Evolutionary conservation across 495 filamentous ascomycete species (phyloP).

Genomic region (Penicillium robsamsonii): DNA sequence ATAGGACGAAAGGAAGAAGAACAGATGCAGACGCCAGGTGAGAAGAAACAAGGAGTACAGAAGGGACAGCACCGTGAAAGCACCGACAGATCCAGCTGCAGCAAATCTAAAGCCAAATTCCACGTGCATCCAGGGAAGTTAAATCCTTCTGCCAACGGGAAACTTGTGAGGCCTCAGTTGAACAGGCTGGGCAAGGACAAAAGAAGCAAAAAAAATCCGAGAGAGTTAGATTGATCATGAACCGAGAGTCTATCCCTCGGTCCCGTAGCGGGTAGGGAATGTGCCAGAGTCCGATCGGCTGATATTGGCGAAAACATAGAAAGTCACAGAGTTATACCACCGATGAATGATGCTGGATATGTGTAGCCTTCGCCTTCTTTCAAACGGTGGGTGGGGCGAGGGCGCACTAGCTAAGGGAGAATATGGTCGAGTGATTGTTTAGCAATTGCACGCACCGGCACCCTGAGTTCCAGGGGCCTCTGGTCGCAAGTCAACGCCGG

Average conservation of each 20-base stretch:
- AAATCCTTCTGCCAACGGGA: conserved; percentile 13
- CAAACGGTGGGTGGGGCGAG: conserved; percentile 7
- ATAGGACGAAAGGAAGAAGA: conserved; percentile 15
- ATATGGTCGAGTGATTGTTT: conserved; percentile 20
- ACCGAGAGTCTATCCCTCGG: conserved; percentile 17
- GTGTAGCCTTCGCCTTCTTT: background rate
- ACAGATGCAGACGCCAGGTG: conserved; percentile 42
- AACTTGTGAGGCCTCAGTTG: conserved; percentile 9
- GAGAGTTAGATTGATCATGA: conserved; percentile 18
- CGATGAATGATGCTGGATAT: background rate
- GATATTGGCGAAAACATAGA: conserved; percentile 11
- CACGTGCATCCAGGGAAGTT: conserved; percentile 26
- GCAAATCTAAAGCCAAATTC: conserved; percentile 39
- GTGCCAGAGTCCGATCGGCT: conserved; percentile 7
- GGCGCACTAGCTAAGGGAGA: background rate
- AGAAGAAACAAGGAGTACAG: conserved; percentile 31
- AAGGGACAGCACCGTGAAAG: conserved; percentile 21
- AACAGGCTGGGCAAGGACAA: conserved; percentile 16
- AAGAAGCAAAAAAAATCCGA: conserved; percentile 24
- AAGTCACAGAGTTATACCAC: conserved; percentile 12
- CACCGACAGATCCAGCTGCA: conserved; percentile 32
- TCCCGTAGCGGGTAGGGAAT: conserved; percentile 9
- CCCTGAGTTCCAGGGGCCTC: conserved; percentile 74
- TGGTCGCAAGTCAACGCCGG: conserved; percentile 76
- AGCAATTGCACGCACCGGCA: conserved; percentile 75